These are phyloP conservation scores for Hypholoma sublateritium DNA, from an alignment of 768 basidiomycete species.

Conservation along the genomic window DNA sequence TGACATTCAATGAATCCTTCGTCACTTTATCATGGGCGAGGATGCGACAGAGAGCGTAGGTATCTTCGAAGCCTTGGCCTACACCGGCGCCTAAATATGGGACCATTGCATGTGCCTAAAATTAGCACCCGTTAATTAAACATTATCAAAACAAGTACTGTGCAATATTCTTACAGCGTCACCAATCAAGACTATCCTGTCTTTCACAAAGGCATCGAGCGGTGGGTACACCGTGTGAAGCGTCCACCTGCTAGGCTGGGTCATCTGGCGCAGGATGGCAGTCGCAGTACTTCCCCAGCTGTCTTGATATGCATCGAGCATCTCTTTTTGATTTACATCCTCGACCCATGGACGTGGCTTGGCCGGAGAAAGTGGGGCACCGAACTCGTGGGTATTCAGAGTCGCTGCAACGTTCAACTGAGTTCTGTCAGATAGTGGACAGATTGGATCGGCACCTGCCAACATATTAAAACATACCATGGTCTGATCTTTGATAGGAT, in stretches of 20 bases:
- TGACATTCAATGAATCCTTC: conserved; percentile 40
- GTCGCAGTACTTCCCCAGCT: conserved; percentile 48
- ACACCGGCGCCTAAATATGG: conserved; percentile 61
- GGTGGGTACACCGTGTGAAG: conserved; percentile 51
- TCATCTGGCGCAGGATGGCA: conserved; percentile 40
- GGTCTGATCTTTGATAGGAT: conserved; percentile 43
- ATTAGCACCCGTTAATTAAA: background rate
- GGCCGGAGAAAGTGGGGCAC: conserved; percentile 5
- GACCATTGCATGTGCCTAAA: conserved; percentile 55
- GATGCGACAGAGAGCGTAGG: conserved; percentile 43
- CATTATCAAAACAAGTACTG: conserved; percentile 6
- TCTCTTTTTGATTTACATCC: conserved; percentile 37
- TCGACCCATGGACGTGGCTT: conserved; percentile 40
- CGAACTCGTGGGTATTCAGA: conserved; percentile 3
- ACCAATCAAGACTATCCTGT: conserved; percentile 49
- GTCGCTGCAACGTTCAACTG: conserved; percentile 47
- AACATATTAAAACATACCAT: conserved; percentile 28
- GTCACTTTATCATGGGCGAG: conserved; percentile 43
- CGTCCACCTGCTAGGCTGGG: conserved; percentile 50
- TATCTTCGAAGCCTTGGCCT: conserved; percentile 62
- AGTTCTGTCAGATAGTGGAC: background rate
- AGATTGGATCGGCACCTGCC: background rate
- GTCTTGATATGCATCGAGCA: conserved; percentile 36
- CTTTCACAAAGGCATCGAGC: conserved; percentile 41
- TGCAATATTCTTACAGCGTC: conserved; percentile 40